A percentile compares a stretch with the other conserved stretches of the same genome.
Conservation (phyloP, 73 alveolate species). For the Breviolum minutum region DNA sequence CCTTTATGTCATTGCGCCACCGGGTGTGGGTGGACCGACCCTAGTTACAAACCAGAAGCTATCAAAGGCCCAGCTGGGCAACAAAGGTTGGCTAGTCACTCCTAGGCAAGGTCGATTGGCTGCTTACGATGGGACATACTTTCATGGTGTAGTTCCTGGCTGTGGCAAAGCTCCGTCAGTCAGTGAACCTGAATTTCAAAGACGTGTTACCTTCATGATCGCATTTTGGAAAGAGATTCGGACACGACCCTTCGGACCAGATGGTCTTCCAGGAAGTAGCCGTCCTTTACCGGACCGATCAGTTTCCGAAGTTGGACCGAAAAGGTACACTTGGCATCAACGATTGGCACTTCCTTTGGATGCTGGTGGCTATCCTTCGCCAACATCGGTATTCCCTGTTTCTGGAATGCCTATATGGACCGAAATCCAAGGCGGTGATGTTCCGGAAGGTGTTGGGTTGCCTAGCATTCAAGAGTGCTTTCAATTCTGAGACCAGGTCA, state of each 20-base stretch:
- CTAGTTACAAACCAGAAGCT: constrained; percentile 65
- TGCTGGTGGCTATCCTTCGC: background rate
- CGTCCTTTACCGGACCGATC: constrained; percentile 32
- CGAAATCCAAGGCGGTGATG: background rate
- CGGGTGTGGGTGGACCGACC: constrained; percentile 74
- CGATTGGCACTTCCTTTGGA: constrained; percentile 23
- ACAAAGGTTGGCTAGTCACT: constrained; percentile 50
- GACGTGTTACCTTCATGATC: constrained; percentile 63
- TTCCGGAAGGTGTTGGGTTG: constrained; percentile 19
- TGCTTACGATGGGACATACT: constrained; percentile 31
- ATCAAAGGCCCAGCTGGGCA: background rate
- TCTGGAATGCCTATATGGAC: constrained; percentile 4
- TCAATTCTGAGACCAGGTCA: constrained; percentile 28
- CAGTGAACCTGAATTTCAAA: background rate
- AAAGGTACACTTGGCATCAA: constrained; percentile 62
- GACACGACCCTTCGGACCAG: constrained; percentile 37
- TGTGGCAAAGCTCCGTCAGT: constrained; percentile 40
- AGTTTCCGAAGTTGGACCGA: background rate
- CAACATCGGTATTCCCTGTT: background rate
- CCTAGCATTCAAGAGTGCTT: constrained; percentile 48
- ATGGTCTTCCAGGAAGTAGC: constrained; percentile 88
- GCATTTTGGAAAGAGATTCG: constrained; percentile 66
- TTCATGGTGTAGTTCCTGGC: constrained; percentile 89
- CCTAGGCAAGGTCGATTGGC: constrained; percentile 51
- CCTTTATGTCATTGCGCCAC: constrained; percentile 23